Base-by-base conservation (phyloP, 495 filamentous ascomycete species). In the Monascus purpureus region DNA sequence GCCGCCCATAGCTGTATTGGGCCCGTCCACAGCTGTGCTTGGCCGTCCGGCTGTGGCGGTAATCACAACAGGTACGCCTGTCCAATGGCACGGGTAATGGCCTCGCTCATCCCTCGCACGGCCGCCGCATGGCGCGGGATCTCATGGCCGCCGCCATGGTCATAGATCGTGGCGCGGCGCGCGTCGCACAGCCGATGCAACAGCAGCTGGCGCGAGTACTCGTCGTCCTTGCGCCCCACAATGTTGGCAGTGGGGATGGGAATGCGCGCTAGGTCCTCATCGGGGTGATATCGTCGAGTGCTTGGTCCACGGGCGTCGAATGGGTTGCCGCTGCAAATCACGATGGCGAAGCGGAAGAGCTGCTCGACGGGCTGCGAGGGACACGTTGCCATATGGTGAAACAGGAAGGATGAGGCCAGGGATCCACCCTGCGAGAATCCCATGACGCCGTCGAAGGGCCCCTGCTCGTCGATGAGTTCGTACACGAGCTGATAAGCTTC, bases 381-480 rank as follows among this genome's bases (percentile, higher is more conserved):
- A 23, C 42, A 41, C 6, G 37, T 33, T 31, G 52, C 45, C 0
- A 49, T 47, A 16, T 53, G 47, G 13, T 59, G 49, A 28, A 49
- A 45, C 13, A 61, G 41, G 25, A 56, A 52, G 0, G 41, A 47
- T 4, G 48, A 42, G 2, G 53, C 50, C 23, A 60, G 33, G 11
- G 54, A 52, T 8, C 47, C 53, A 3, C 56, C 56, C 18, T 60
- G 56, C 11, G 56, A 60, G 30, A 57, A 59, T 7, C 54, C 56
- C 19, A 61, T 33, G 20, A 59, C 35, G 14, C 48, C 55, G 27
- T 61, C 56, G 20, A 60, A 60, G 7, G 56, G 56, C 6, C 52
- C 53, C 17, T 61, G 46, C 18, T 50, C 36, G 11, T 43, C 39
- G 12, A 59, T 42, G 13, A 47, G 41, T 19, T 57, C 52, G 35